Evolutionary conservation across 2,329 filamentous ascomycete genomes (phyloP).

Genomic region (Cytospora piceae): DNA sequence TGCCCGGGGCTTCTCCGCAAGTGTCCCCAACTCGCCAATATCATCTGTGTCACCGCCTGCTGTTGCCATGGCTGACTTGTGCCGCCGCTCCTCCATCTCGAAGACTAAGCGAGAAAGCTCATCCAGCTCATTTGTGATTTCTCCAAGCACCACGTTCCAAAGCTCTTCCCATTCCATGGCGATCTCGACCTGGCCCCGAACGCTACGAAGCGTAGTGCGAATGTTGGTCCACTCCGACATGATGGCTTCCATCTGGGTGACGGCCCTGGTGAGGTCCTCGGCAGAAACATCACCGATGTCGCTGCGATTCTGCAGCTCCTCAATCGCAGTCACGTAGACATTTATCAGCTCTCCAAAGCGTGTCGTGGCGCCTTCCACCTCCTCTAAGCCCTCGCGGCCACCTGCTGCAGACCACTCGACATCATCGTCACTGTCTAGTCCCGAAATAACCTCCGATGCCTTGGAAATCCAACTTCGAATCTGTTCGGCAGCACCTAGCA

Average conservation of each 20-base stretch:
- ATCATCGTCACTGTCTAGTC: conserved; percentile 92
- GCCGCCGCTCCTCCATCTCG: conserved; percentile 95
- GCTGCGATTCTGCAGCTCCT: conserved; percentile 77
- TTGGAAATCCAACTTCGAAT: conserved; percentile 94
- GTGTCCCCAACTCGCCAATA: conserved; percentile 88
- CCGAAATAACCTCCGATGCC: conserved; percentile 84
- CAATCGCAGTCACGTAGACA: conserved; percentile 92
- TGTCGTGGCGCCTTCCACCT: conserved; percentile 73
- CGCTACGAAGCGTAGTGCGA: conserved; percentile 72
- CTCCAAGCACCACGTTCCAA: conserved; percentile 90
- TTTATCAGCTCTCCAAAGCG: conserved; percentile 89
- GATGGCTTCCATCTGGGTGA: conserved; percentile 88
- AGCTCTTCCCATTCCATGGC: conserved; percentile 99
- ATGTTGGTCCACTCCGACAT: conserved; percentile 84
- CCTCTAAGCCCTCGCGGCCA: conserved; percentile 77
- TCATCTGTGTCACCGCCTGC: conserved; percentile 69
- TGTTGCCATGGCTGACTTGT: conserved; percentile 72
- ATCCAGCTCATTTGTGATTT: conserved; percentile 81
- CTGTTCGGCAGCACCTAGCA: conserved; percentile 87
- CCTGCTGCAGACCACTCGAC: conserved; percentile 95
- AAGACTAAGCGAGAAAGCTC: conserved; percentile 75
- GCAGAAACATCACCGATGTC: conserved; percentile 75
- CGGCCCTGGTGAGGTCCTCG: conserved; percentile 73
- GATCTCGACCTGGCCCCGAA: conserved; percentile 90
- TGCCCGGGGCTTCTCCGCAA: conserved; percentile 75